These are phyloP conservation scores for Grifola frondosa DNA, from an alignment of 1,284 basidiomycete species.

Conservation along the genomic window DNA sequence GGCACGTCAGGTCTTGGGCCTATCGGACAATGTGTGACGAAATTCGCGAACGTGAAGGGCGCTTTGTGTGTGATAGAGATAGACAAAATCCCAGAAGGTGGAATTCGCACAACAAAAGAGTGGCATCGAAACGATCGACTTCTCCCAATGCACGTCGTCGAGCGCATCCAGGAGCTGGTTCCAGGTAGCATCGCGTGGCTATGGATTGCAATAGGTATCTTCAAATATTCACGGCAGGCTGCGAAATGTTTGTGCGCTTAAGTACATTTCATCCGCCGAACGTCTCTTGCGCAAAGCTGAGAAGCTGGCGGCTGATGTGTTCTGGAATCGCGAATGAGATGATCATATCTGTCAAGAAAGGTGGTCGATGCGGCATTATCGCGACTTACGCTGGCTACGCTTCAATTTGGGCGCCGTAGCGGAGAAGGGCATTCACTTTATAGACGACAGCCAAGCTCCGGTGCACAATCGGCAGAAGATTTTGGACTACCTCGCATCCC, in stretches of 20 bases:
- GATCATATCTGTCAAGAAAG: constrained; percentile 61
- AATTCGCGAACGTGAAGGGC: constrained; percentile 68
- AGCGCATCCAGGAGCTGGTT: constrained; percentile 59
- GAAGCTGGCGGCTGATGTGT: constrained; percentile 76
- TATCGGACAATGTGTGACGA: constrained; percentile 59
- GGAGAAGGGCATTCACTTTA: constrained; percentile 73
- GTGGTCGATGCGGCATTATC: constrained; percentile 63
- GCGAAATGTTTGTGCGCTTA: constrained; percentile 15
- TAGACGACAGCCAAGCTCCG: constrained; percentile 74
- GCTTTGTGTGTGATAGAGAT: constrained; percentile 74
- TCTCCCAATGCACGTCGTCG: constrained; percentile 56
- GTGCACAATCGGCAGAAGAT: constrained; percentile 75
- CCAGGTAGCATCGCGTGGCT: constrained; percentile 62
- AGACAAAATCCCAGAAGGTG: constrained; percentile 50
- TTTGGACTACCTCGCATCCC: constrained; percentile 56
- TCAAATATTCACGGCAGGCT: background rate
- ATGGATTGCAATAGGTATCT: constrained; percentile 44
- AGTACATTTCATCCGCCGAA: constrained; percentile 76
- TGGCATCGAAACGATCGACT: constrained; percentile 66
- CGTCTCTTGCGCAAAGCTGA: constrained; percentile 64
- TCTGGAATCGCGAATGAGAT: constrained; percentile 74
- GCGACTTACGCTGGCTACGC: constrained; percentile 62
- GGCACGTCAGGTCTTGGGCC: constrained; percentile 54
- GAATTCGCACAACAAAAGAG: constrained; percentile 54
- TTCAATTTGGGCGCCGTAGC: constrained; percentile 78